A percentile compares a stretch with the other conserved stretches of the same genome.
Evolutionary conservation across 441 rosid species (phyloP).

Genomic region (Jatropha multifida): DNA sequence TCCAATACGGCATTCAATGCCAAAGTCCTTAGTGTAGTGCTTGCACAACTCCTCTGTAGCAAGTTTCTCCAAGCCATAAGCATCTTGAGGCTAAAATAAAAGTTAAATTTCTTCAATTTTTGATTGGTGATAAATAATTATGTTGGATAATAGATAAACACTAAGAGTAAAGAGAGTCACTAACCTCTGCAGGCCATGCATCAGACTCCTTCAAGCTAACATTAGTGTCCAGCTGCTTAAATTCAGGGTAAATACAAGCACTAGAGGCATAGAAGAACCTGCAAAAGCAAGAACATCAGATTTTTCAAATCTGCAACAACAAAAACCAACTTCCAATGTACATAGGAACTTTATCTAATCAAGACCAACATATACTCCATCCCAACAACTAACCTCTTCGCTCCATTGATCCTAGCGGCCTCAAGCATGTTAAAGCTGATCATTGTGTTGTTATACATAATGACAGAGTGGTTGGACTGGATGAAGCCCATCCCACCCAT

Average conservation of each 20-base stretch:
- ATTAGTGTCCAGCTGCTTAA: conserved; percentile 93
- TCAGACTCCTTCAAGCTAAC: conserved; percentile 99
- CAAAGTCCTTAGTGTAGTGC: conserved; percentile 96
- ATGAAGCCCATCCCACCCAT: conserved; percentile 99
- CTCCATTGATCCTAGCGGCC: conserved; percentile 89
- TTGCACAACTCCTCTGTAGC: conserved; percentile 97
- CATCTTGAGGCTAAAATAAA: conserved; percentile 94
- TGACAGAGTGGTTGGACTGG: conserved; percentile 97
- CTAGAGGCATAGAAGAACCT: conserved; percentile 99
- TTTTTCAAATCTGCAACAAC: background rate
- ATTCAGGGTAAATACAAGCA: conserved; percentile 97
- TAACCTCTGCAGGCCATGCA: conserved; percentile 99
- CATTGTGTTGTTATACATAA: conserved; percentile 97
- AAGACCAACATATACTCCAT: conserved; percentile 3
- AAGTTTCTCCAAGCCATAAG: conserved; percentile 97
- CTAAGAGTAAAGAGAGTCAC: conserved; percentile 21
- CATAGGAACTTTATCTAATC: background rate
- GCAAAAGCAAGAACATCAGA: conserved; percentile 19
- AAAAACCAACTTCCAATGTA: background rate
- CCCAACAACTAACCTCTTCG: conserved; percentile 58
- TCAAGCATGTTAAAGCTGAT: conserved; percentile 98
- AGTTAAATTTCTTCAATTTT: background rate
- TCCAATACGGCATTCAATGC: conserved; percentile 89
- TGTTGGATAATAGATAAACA: background rate
- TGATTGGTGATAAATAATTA: background rate